phyloP scores from a whole-genome alignment of 768 basidiomycete genomes.

The Boletus rufocinnamomeus region DNA sequence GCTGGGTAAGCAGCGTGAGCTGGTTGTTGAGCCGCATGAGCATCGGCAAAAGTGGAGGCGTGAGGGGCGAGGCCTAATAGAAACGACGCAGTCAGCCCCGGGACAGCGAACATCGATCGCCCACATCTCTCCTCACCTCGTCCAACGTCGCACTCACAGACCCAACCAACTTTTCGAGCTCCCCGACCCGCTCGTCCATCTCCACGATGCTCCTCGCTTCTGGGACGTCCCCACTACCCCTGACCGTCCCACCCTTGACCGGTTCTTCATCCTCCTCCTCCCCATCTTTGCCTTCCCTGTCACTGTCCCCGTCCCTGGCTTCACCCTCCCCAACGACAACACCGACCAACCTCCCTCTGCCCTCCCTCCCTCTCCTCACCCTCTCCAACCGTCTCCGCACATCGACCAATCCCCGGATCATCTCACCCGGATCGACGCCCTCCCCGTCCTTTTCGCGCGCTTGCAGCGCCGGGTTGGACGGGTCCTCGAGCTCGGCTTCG shows the following conservation, averaged over 20 bases:
- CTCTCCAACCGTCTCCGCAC: slow-evolving; percentile 68
- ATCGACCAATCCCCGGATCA: slow-evolving; percentile 77
- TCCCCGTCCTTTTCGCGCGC: slow-evolving; percentile 53
- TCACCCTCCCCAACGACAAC: slow-evolving; percentile 45
- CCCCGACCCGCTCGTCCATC: slow-evolving; percentile 81
- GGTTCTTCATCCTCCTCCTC: slow-evolving; percentile 9
- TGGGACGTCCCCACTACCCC: slow-evolving; percentile 27
- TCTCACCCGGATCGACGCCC: slow-evolving; percentile 68
- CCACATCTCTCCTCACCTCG: slow-evolving; percentile 52
- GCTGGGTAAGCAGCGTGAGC: slow-evolving; percentile 87
- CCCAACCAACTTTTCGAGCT: slow-evolving; percentile 82
- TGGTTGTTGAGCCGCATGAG: slow-evolving; percentile 83
- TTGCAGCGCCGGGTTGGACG: slow-evolving; percentile 66
- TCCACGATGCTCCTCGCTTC: slow-evolving; percentile 60
- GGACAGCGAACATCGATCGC: not conserved
- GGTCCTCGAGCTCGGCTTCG: slow-evolving; percentile 81
- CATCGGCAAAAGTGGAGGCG: slow-evolving; percentile 79
- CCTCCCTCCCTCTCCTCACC: slow-evolving; percentile 65
- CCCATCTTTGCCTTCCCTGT: not conserved
- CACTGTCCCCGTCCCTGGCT: slow-evolving; percentile 2
- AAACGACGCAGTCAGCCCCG: slow-evolving; percentile 8
- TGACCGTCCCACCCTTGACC: not conserved
- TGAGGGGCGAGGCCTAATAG: slow-evolving; percentile 64
- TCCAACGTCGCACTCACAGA: slow-evolving; percentile 78
- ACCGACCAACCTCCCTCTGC: slow-evolving; percentile 62